phyloP scores from a whole-genome alignment of 345 rosid species.

The Eucalyptus curtisii region DNA sequence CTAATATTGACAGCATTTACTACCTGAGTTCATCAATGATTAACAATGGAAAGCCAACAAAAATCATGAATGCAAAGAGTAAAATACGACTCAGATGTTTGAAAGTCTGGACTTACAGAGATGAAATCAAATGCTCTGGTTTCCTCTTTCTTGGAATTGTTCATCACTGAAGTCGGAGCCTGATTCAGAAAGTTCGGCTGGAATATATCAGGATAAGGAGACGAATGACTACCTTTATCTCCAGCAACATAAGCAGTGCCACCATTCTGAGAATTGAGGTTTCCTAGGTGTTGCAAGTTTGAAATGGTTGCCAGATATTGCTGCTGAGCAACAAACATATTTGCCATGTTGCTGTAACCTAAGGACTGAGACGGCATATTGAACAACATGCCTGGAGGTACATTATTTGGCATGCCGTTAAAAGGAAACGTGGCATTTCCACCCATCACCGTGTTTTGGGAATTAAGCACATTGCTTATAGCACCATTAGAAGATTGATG shows the following conservation, averaged over 20 bases:
- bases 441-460: background rate
- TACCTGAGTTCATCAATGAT: background rate
- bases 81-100: background rate
- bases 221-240: conserved; percentile 23
- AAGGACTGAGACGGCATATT: conserved; percentile 39
- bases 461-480: conserved; percentile 10
- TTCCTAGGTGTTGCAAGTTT: conserved; percentile 62
- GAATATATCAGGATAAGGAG: conserved; percentile 79
- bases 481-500: conserved; percentile 31
- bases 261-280: conserved; percentile 39
- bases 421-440: conserved; percentile 11
- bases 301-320: conserved; percentile 72
- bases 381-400: conserved; percentile 55
- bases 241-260: conserved; percentile 23
- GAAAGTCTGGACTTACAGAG: conserved; percentile 48
- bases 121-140: conserved; percentile 93
- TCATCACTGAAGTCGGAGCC: conserved; percentile 43
- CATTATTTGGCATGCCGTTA: conserved; percentile 27
- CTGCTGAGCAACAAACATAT: conserved; percentile 62
- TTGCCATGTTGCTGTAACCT: conserved; percentile 59
- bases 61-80: background rate
- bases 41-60: background rate
- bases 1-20: background rate
- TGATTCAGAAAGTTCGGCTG: conserved; percentile 59
- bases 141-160: conserved; percentile 68